Evolutionary conservation across 257 asterid species (phyloP), one percentile per base, ranked within the genome.

Genomic region (Nicotiana attenuata): DNA sequence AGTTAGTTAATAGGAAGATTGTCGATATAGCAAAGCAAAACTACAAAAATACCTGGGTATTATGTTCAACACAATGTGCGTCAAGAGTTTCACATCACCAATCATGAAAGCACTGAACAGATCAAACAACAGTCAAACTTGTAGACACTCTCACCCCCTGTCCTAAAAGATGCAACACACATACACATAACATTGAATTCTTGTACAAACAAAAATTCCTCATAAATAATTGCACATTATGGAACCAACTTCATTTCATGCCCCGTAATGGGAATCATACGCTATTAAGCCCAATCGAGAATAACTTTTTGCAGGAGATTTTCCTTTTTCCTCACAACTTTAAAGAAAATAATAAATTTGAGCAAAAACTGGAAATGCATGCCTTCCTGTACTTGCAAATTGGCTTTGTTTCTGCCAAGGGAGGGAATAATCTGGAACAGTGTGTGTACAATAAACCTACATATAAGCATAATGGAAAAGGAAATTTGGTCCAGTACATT

Each of bases 331-430:
- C 33, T 45, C 57, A 69, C 33, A 11, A 71, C 35, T 41, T 45
- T 71, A 45, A 41, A 69, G 35, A 7, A 71, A 71, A 19, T 22
- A 71, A 31, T 22, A 22, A 71, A 45, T 59, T 45, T 45, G 60
- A 71, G 78, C 22, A n/a, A 22, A 29, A 71, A 35, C 20, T n/a
- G 60, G 78, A 45, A 71, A 5, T 45, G 81, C 97, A 87, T 93
- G 90, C 99, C 99, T 95, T 87, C 99, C 99, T 33, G 99, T 95
- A 86, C 98, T 93, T 68, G 98, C 92, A 75, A 85, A 92, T 83
- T 93, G 98, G 80, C 97, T 90, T 84, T 95, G 99, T 84, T 93
- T 93, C 90, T 95, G 99, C 97, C 99, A 92, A 10, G 29, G 99
- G 80, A 95, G 99, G 85, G 99, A 95, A 87, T 95, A 92, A 84